phyloP scores from a whole-genome alignment of 1,284 basidiomycete species.

The Naganishia albida region DNA sequence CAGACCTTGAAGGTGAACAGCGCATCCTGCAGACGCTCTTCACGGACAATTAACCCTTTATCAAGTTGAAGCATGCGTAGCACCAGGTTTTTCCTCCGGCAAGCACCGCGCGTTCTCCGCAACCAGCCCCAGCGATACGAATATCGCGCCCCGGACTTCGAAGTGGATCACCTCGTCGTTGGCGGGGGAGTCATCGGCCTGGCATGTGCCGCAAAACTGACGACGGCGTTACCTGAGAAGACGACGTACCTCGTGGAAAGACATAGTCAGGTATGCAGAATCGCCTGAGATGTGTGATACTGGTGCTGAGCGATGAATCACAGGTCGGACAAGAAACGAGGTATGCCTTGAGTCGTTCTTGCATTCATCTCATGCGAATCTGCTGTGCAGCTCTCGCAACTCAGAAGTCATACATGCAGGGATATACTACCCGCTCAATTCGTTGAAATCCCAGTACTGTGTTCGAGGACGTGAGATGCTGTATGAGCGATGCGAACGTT shows the following conservation, averaged over 20 bases:
- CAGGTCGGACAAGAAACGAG: constrained; percentile 74
- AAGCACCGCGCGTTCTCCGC: not conserved
- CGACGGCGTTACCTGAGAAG: constrained; percentile 65
- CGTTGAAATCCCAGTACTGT: constrained; percentile 84
- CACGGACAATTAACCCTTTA: not conserved
- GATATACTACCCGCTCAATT: constrained; percentile 71
- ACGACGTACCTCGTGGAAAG: constrained; percentile 86
- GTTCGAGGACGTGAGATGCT: constrained; percentile 82
- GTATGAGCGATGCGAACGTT: constrained; percentile 71
- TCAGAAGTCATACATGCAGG: constrained; percentile 95
- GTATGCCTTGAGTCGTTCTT: constrained; percentile 54
- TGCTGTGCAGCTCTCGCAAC: constrained; percentile 72
- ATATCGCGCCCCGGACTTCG: constrained; percentile 63
- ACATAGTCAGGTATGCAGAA: constrained; percentile 58
- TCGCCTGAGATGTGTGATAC: not conserved
- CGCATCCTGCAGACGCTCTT: no score
- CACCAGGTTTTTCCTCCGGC: not conserved
- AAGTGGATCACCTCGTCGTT: constrained; percentile 87
- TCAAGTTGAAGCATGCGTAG: not conserved
- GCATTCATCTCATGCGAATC: not conserved
- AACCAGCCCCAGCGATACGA: constrained; percentile 16
- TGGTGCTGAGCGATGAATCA: constrained; percentile 2
- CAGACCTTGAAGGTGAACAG: no score
- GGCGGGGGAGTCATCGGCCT: constrained; percentile 92
- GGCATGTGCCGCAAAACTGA: constrained; percentile 77